Conservation (phyloP, 495 filamentous ascomycete genomes). For the Podospora tetraspora region DNA sequence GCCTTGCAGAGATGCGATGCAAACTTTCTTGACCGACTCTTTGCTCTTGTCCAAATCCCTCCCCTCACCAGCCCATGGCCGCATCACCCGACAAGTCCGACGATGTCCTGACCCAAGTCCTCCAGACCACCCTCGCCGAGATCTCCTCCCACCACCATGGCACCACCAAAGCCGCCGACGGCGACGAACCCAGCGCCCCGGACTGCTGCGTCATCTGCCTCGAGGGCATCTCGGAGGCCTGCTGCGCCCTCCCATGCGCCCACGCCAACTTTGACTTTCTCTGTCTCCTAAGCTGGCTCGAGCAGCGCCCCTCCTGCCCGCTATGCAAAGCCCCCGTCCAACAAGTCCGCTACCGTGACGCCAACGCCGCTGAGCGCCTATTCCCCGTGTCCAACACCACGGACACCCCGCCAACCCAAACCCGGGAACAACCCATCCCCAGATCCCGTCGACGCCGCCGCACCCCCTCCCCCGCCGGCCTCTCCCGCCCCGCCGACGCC, state of each 20-base stretch:
- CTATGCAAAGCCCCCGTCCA: conserved; percentile 68
- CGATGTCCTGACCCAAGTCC: conserved; percentile 40
- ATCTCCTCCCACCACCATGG: conserved; percentile 29
- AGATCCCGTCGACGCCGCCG: not conserved
- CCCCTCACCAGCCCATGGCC: conserved; percentile 25
- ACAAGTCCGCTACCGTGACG: conserved; percentile 61
- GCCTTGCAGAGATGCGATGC: not conserved
- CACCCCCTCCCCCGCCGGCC: not conserved
- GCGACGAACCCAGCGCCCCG: not conserved
- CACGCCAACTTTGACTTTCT: conserved; percentile 80
- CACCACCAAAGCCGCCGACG: not conserved
- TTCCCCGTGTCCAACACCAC: conserved; percentile 32
- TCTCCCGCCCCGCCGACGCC: conserved; percentile 44
- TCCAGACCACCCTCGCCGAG: conserved; percentile 44
- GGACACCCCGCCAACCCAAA: not conserved
- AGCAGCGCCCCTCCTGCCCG: conserved; percentile 67
- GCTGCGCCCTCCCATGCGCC: conserved; percentile 65
- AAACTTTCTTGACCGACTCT: not conserved
- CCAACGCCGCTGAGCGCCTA: conserved; percentile 50
- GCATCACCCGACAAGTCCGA: conserved; percentile 1
- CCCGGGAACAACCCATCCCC: not conserved
- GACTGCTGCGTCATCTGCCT: conserved; percentile 68
- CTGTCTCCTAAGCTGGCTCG: conserved; percentile 78
- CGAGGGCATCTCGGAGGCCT: conserved; percentile 64
- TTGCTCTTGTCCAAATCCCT: not conserved